Conservation (phyloP, 1,284 basidiomycete species). For the Ceratobasidium sp. region DNA sequence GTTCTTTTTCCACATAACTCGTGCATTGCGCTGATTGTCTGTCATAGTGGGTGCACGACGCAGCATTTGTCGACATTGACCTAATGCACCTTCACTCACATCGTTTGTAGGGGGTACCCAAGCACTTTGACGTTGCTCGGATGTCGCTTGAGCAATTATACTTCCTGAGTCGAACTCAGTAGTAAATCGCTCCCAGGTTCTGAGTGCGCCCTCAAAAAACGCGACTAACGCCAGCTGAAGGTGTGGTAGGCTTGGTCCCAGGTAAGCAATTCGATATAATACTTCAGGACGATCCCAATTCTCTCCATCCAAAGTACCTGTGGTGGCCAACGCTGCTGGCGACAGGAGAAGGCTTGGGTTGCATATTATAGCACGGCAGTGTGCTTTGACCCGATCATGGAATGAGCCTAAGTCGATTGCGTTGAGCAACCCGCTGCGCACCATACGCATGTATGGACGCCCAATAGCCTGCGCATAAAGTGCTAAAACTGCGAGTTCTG, state of each 20-base stretch:
- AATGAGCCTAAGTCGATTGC: constrained; percentile 50
- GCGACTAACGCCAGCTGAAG: neutral
- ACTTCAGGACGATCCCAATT: constrained; percentile 19
- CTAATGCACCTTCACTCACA: constrained; percentile 17
- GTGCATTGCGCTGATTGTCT: constrained; percentile 26
- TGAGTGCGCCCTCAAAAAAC: constrained; percentile 39
- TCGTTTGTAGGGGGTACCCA: constrained; percentile 35
- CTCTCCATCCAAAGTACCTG: neutral
- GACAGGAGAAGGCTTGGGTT: constrained; percentile 39
- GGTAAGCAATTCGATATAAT: neutral
- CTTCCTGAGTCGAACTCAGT: constrained; percentile 12
- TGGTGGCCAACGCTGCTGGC: neutral
- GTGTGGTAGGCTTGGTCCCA: constrained; percentile 6
- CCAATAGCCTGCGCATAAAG: constrained; percentile 57
- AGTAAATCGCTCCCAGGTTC: constrained; percentile 38
- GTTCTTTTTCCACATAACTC: constrained; percentile 16
- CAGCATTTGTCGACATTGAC: constrained; percentile 20
- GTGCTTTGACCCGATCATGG: constrained; percentile 35
- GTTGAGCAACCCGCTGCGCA: constrained; percentile 50
- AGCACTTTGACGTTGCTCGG: neutral
- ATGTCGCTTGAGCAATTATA: neutral
- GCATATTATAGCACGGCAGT: constrained; percentile 25
- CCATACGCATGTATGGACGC: constrained; percentile 55
- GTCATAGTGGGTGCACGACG: neutral
- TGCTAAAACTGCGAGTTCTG: constrained; percentile 58